Base-by-base conservation (phyloP, 2,329 filamentous ascomycete genomes). In the Epichloe typhina region DNA sequence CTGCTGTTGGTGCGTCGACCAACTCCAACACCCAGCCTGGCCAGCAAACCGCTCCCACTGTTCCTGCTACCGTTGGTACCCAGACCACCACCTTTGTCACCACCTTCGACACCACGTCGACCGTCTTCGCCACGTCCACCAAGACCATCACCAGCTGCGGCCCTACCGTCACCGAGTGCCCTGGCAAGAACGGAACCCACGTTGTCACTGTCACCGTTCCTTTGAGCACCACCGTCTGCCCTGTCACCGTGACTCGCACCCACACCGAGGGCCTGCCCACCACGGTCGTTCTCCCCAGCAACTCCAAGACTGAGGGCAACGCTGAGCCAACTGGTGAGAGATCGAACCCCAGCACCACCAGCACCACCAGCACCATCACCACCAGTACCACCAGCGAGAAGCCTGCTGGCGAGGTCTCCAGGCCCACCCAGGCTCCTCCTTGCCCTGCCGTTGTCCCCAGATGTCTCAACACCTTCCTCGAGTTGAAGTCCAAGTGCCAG, bases 381-480 rank as follows among this genome's bases (percentile, higher is more conserved):
- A 3, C 26, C 23, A 26, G 6, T 6, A 23, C 50, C 17, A 47
- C 6, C 23, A 7, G 7, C 8, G 26, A 31, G 26, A 31, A 9
- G 26, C 8, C 56, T 38, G 49, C 53, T 17, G 52, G 52, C 13
- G 47, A 35, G 21, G 50, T 38, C 55, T 57, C 54, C n/a, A 44
- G 45, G 33, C 49, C 53, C 46, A 48, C 57, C 12, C 39, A 44
- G 38, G 6, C 47, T 31, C 36, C 38, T 41, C 70, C 73, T 52
- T 80, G 81, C 70, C 88, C 89, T 52, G 70, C 74, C 26, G 78
- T 90, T 46, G 83, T 96, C 47, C 90, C 91, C 56, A 81, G 81
- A 64, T 97, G 91, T 75, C 73, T 97, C 70, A 93, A 91, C 79
- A 94, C 89, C 61, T 96, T 88, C 87, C 70, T 95, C 62, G 78